Percentiles rank a stretch among this genome's conserved stretches.
These are phyloP conservation scores for Fraxinus xanthoxyloides DNA, from an alignment of 305 asterid genomes.

Conservation along the genomic window DNA sequence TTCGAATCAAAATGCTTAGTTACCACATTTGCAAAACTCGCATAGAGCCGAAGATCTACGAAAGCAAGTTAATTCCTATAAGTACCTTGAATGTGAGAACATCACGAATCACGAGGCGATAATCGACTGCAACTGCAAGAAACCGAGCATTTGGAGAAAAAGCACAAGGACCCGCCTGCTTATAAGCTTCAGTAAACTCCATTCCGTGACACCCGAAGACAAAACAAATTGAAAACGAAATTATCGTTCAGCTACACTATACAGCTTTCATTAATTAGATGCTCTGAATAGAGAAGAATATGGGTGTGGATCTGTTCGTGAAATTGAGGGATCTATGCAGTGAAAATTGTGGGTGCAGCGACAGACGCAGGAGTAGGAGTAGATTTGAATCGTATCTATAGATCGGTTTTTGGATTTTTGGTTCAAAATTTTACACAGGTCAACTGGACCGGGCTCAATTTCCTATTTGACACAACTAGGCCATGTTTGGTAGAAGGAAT, in stretches of 20 bases:
- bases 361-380: background rate
- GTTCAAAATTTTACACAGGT: background rate
- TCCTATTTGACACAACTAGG: background rate
- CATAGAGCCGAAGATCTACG: background rate
- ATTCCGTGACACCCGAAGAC: constrained; percentile 31
- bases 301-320: background rate
- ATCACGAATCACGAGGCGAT: constrained; percentile 92
- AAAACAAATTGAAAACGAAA: background rate
- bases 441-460: background rate
- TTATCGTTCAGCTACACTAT: background rate
- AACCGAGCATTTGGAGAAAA: constrained; percentile 88
- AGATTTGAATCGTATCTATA: background rate
- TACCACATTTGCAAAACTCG: constrained; percentile 6
- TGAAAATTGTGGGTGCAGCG: background rate
- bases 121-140: constrained; percentile 86
- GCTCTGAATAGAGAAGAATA: background rate
- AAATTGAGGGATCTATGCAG: constrained; percentile 5
- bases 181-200: constrained; percentile 90
- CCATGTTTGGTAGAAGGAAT: background rate
- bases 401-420: background rate
- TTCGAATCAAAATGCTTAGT: background rate
- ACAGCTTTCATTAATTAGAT: background rate
- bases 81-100: constrained; percentile 80
- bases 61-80: background rate
- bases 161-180: constrained; percentile 81